Conservation (phyloP, 176 grass and related monocot genomes). For the Pontederia crassipes region DNA sequence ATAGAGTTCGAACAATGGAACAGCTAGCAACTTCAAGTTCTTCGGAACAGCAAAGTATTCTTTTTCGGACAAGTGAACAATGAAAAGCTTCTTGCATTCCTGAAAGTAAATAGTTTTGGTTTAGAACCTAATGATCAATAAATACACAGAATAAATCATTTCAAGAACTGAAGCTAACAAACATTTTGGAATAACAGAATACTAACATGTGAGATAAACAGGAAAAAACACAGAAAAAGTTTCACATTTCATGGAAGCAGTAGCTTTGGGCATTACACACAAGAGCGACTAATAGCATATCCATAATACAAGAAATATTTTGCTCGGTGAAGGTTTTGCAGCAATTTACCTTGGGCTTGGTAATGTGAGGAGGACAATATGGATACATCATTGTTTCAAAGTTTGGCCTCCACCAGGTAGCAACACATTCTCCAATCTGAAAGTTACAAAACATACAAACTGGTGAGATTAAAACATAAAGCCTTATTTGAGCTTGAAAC, state of each 20-base stretch:
- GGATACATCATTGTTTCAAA: constrained; percentile 99
- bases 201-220: no score
- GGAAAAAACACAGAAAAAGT: no score
- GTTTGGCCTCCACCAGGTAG: constrained; percentile 97
- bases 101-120: constrained; percentile 22
- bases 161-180: no score
- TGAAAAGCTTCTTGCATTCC: constrained; percentile 99
- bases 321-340: constrained; percentile 1
- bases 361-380: constrained; percentile 97
- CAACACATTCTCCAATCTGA: constrained; percentile 96
- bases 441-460: constrained; percentile 11
- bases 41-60: constrained; percentile 98
- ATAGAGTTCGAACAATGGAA: constrained; percentile 95
- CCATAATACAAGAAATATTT: no score
- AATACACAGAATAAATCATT: neutral
- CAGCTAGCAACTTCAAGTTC: constrained; percentile 94
- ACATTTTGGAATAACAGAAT: no score
- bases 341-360: constrained; percentile 76
- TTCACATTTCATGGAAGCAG: no score
- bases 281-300: no score
- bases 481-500: neutral
- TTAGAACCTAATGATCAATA: neutral
- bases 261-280: no score
- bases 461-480: no score
- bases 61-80: constrained; percentile 90